Evolutionary conservation across 2,329 filamentous ascomycete genomes (phyloP), one percentile per base, ranked within the genome.

Genomic region (Arthrobotrys iridis): DNA sequence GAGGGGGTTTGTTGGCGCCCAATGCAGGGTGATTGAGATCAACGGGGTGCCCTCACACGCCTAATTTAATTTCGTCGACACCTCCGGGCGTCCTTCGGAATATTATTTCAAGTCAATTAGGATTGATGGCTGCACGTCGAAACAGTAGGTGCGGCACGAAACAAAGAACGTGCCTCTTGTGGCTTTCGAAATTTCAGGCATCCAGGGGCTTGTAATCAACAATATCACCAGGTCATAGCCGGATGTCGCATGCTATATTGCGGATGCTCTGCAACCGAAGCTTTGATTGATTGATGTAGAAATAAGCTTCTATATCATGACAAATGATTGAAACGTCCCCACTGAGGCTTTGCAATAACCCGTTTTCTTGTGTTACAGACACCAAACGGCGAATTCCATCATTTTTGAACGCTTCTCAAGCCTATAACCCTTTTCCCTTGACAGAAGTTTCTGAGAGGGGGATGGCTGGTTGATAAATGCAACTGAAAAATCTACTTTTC

Each of bases 171-270:
- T 45, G 60, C 15, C 46, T 37, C 52, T 57, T 66, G 70, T 66
- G 60, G 62, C 58, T 62, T 74, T n/a, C n/a, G n/a, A n/a, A n/a
- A n/a, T n/a, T n/a, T 63, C 60, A 74, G 70, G 70, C 62, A 64
- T 57, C 60, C 33, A 72, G 50, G 67, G 48, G 63, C 55, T 41
- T 40, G n/a, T 7, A 40, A 33, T 52, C 33, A 45, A 20, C 24
- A 22, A n/a, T n/a, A 41, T 30, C 15, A 20, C 2, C 22, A 60
- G 24, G n/a, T 2, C 24, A 43, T 60, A 43, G 28, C 11, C 20
- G 35, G 33, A 18, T 58, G 50, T 58, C 28, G 48, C 59, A 46
- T 59, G 59, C 37, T 52, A 35, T 57, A 43, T 41, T 35, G 26
- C 59, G 45, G 50, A n/a, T 30, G 35, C 15, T 41, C 43, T 35